Conservation (phyloP, 2,329 filamentous ascomycete genomes). For the Xenoacremonium recifei region DNA sequence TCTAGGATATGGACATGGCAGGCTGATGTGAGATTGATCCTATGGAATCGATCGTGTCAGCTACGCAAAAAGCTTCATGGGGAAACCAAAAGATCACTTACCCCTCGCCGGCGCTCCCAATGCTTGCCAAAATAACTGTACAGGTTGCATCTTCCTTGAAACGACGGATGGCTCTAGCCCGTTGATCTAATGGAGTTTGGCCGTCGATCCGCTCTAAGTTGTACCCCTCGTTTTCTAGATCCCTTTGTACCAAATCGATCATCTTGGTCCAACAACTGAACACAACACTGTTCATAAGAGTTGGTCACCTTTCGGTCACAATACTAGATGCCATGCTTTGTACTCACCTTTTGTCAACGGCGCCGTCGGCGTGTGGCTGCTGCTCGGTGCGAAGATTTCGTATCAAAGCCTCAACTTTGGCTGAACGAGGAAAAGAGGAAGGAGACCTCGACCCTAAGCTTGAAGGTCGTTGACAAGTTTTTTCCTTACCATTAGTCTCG, state of each 20-base stretch:
- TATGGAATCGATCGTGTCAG: no score
- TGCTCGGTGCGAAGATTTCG: no score
- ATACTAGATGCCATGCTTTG: no score
- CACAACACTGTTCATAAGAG: constrained; percentile 26
- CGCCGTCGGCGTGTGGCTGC: no score
- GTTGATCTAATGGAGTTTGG: constrained; percentile 5
- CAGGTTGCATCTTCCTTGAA: constrained; percentile 18
- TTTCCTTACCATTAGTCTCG: no score
- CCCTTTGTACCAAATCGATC: constrained; percentile 22
- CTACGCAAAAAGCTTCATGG: no score
- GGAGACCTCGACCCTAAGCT: no score
- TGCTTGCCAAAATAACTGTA: constrained; percentile 28
- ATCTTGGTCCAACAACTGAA: constrained; percentile 29
- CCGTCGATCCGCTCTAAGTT: constrained; percentile 25
- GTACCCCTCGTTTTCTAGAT: constrained; percentile 13
- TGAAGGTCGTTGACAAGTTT: no score
- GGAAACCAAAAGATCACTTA: constrained; percentile 15
- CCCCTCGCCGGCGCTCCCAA: constrained; percentile 30
- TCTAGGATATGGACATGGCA: constrained; percentile 30
- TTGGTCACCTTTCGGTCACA: no score
- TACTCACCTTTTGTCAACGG: no score
- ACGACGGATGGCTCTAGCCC: constrained; percentile 9
- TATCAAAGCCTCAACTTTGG: no score
- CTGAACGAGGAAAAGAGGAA: no score
- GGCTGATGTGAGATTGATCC: constrained; percentile 28